Base-by-base conservation (phyloP, 805 yeast species). In the Hermanozyma aechmeae region DNA sequence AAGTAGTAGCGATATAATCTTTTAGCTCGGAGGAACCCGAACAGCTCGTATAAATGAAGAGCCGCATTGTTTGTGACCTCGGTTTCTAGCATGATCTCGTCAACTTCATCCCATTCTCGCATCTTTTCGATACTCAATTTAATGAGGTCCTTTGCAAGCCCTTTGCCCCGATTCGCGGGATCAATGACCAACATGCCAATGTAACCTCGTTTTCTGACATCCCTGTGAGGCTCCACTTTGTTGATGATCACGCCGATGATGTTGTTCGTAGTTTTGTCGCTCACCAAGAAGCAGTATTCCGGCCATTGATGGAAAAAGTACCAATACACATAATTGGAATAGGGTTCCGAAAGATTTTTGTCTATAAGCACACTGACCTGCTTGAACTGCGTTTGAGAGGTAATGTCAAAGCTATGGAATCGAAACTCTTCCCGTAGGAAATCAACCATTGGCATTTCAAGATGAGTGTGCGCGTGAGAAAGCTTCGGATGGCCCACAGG, bases 151-250 rank as follows among this genome's bases (percentile, higher is more conserved):
- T 78, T 78, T 3, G 96, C 96, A 26, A 87, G 79, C 1, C 96
- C 95, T 25, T 58, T 61, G 3, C 93, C 87, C 31, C 98, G 61
- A 48, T 67, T 76, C 11, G 56, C 49, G 22, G 75, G 73, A 28
- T 77, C 76, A 9, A 89, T 94, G 0, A 93, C 95, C 31, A 92
- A 58, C 98, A 92, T 92, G 2, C 96, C 98, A 16, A 92, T 87
- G 47, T 92, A 92, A 0, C 98, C 98, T 35, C 98, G 66, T 41
- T 65, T 49, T 35, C 95, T 64, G 8, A 73, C 77, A 14, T 69
- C 65, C 34, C 89, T 66, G 53, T 89, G 96, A 1, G 71, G 61
- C 38, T 82, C 94, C 9, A 76, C 72, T 45, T 86, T 84, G 29
- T 93, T 77, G 5, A 92, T 82, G 6, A 89, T 76, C 22, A 80